phyloP scores from a whole-genome alignment of 306 rosid species.

The Fragaria vesca region DNA sequence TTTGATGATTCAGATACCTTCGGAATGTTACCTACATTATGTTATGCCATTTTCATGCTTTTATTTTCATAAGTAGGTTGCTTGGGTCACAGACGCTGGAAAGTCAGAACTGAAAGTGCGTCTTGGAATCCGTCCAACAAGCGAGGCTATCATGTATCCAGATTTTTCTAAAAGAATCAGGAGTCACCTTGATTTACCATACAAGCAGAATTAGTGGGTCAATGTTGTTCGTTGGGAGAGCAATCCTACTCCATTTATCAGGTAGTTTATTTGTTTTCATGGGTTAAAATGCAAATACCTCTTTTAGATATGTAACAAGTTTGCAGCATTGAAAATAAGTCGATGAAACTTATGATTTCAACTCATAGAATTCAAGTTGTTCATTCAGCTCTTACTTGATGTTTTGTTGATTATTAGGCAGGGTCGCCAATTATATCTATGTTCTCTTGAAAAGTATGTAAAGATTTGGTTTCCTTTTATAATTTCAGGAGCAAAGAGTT shows the following conservation, averaged over 20 bases:
- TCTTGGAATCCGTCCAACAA: slow-evolving; percentile 92
- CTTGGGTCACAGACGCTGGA: slow-evolving; percentile 95
- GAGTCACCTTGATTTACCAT: slow-evolving; percentile 93
- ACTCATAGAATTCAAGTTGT: too few relatives aligned
- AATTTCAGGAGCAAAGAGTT: slow-evolving; percentile 88
- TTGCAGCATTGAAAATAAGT: too few relatives aligned
- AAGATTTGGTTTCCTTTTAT: slow-evolving; percentile 6
- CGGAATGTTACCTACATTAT: too few relatives aligned
- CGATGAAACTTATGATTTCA: too few relatives aligned
- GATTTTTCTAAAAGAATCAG: slow-evolving; percentile 95
- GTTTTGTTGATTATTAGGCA: background rate
- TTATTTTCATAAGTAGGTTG: slow-evolving; percentile 49
- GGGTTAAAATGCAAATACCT: background rate
- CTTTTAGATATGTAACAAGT: too few relatives aligned
- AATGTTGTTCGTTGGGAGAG: slow-evolving; percentile 98
- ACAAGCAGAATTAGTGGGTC: slow-evolving; percentile 96
- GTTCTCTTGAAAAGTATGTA: background rate
- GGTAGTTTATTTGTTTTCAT: slow-evolving; percentile 30
- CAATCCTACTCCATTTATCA: slow-evolving; percentile 96
- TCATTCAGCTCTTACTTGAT: background rate
- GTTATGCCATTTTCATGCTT: background rate
- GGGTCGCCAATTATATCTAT: too few relatives aligned
- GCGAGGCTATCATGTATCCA: slow-evolving; percentile 98
- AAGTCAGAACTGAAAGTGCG: slow-evolving; percentile 70
- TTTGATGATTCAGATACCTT: too few relatives aligned